These are phyloP conservation scores for Lotmaria passim DNA, from an alignment of 208 protist genomes.

Conservation along the genomic window DNA sequence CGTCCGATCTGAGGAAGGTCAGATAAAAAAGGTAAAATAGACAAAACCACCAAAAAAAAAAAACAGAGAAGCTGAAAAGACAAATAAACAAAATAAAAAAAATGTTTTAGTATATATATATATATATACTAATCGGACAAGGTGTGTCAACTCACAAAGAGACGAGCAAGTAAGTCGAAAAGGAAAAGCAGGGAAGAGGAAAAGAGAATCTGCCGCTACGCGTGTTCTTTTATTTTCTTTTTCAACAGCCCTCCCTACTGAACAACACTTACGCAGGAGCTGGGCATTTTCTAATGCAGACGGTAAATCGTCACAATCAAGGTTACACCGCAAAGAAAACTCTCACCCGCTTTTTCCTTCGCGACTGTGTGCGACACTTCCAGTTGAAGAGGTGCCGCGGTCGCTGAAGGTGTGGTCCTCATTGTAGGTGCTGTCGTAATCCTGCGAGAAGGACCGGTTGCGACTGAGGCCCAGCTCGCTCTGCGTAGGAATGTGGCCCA, in stretches of 20 bases:
- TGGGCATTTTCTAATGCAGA: too few species aligned
- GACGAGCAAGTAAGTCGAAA: background rate
- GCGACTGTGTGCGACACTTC: background rate
- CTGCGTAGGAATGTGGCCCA: slow-evolving; percentile 45
- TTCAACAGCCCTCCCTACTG: background rate
- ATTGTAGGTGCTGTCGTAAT: background rate
- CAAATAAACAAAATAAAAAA: too few species aligned
- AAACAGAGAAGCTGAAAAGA: too few species aligned
- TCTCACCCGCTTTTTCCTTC: background rate
- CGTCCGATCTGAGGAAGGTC: background rate
- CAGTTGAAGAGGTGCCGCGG: slow-evolving; percentile 14
- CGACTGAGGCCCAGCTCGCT: slow-evolving; percentile 55
- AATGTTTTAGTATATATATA: too few species aligned
- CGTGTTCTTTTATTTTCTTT: background rate
- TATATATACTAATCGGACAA: too few species aligned
- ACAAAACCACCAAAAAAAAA: background rate
- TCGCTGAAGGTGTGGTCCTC: slow-evolving; percentile 14
- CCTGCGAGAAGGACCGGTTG: slow-evolving; percentile 19
- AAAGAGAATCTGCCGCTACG: background rate
- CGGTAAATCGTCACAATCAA: too few species aligned
- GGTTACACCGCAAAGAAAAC: too few species aligned
- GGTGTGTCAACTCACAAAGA: background rate
- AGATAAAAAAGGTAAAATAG: background rate
- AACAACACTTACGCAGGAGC: background rate
- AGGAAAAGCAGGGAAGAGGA: background rate